Evolutionary conservation across 2,329 filamentous ascomycete genomes (phyloP).

Genomic region (Bertia moriformis): DNA sequence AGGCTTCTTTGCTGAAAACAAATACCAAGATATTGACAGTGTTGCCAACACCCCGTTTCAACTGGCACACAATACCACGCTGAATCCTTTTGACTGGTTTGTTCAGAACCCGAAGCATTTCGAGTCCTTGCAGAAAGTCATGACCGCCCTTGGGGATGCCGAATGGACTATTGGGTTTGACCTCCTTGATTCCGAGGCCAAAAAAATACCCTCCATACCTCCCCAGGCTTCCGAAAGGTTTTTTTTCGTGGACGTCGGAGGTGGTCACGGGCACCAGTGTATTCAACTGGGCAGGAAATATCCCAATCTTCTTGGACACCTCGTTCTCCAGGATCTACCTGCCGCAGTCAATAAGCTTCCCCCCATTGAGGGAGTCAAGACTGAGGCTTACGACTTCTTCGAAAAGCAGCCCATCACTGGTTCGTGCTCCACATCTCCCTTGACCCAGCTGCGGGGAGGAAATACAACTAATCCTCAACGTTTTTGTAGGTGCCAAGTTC

Average conservation of each 20-base stretch:
- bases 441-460: too few species aligned
- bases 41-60: not conserved
- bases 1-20: not conserved
- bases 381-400: conserved; percentile 5
- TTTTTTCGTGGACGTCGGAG: conserved; percentile 24
- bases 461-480: not conserved
- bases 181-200: too few species aligned
- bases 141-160: too few species aligned
- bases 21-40: not conserved
- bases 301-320: conserved; percentile 14
- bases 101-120: too few species aligned
- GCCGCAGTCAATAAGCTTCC: conserved; percentile 10
- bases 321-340: conserved; percentile 24
- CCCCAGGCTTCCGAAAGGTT: too few species aligned
- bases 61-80: not conserved
- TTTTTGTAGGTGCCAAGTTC: conserved; percentile 10
- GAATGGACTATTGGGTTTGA: too few species aligned
- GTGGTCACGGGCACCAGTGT: conserved; percentile 22
- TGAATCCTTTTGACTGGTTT: too few species aligned
- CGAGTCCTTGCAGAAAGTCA: too few species aligned
- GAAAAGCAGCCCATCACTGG: conserved; percentile 5
- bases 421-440: not conserved
- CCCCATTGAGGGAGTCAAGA: conserved; percentile 4
- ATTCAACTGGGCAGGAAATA: conserved; percentile 13
- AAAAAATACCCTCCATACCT: too few species aligned